Conservation (phyloP, 768 basidiomycete genomes). For the Podaxis sp. region DNA sequence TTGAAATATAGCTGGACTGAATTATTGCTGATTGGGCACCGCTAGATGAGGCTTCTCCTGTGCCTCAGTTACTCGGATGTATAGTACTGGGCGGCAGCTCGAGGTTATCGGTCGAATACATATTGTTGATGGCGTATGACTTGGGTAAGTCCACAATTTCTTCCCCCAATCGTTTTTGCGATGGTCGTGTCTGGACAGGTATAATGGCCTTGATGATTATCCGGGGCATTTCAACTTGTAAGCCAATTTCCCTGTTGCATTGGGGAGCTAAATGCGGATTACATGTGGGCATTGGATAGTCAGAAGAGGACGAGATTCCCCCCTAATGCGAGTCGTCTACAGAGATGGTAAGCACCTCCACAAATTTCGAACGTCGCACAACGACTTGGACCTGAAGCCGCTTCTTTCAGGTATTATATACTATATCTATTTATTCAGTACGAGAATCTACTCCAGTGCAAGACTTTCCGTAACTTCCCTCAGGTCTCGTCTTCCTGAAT, state of each 20-base stretch:
- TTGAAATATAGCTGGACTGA: neutral
- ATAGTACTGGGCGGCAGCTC: neutral
- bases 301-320: neutral
- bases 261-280: too few relatives aligned
- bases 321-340: slow-evolving; percentile 1
- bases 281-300: neutral
- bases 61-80: slow-evolving; percentile 3
- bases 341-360: neutral
- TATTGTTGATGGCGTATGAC: slow-evolving; percentile 7
- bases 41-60: neutral
- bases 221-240: slow-evolving; percentile 2
- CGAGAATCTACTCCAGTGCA: too few relatives aligned
- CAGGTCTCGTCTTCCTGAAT: slow-evolving; percentile 3
- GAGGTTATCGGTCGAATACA: neutral
- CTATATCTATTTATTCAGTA: slow-evolving; percentile 1
- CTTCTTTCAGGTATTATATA: neutral
- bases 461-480: too few relatives aligned
- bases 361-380: neutral
- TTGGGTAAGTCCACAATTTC: neutral
- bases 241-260: neutral
- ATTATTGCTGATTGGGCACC: neutral
- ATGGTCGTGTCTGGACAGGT: neutral
- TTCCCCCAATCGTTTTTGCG: neutral
- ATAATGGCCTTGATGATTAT: neutral
- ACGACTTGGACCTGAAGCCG: too few relatives aligned